phyloP scores from a whole-genome alignment of 208 protist species.

The Endotrypanum monterogeii region DNA sequence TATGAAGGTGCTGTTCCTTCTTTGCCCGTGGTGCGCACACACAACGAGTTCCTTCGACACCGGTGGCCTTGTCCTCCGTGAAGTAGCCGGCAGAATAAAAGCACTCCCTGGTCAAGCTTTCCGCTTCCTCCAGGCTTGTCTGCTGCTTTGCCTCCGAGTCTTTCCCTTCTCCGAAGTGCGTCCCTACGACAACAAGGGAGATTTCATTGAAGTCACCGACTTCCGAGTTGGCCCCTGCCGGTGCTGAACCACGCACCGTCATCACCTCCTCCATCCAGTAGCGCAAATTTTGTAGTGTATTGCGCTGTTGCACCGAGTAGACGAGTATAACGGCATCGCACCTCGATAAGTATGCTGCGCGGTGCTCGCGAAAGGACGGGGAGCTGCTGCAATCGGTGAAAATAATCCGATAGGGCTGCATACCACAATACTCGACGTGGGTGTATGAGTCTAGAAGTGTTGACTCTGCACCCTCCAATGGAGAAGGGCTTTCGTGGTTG shows the following conservation, averaged over 20 bases:
- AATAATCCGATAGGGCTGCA: conserved; percentile 37
- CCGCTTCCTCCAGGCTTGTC: conserved; percentile 12
- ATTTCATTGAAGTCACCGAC: conserved; percentile 30
- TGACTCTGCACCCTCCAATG: conserved; percentile 29
- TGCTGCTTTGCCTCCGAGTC: conserved; percentile 18
- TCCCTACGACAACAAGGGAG: conserved; percentile 64
- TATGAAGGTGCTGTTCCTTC: neutral
- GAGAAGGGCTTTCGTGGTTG: conserved; percentile 19
- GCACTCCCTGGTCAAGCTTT: conserved; percentile 18
- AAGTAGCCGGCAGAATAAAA: conserved; percentile 31
- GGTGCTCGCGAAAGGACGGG: conserved; percentile 46
- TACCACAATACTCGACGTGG: conserved; percentile 35
- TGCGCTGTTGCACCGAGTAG: conserved; percentile 54
- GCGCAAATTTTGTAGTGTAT: conserved; percentile 39
- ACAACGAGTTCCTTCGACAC: conserved; percentile 1
- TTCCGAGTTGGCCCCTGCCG: conserved; percentile 18
- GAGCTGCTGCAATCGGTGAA: conserved; percentile 61
- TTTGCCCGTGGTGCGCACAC: neutral
- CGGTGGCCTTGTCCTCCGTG: conserved; percentile 20
- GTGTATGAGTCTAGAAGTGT: conserved; percentile 62
- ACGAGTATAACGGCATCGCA: conserved; percentile 63
- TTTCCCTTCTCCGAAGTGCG: conserved; percentile 31
- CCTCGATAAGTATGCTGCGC: conserved; percentile 50
- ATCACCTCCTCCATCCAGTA: conserved; percentile 42
- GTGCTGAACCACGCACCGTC: conserved; percentile 23